Percentiles rank a stretch among this genome's conserved stretches.
These are phyloP conservation scores for Eucalyptus curtisii DNA, from an alignment of 345 rosid species.

Conservation along the genomic window DNA sequence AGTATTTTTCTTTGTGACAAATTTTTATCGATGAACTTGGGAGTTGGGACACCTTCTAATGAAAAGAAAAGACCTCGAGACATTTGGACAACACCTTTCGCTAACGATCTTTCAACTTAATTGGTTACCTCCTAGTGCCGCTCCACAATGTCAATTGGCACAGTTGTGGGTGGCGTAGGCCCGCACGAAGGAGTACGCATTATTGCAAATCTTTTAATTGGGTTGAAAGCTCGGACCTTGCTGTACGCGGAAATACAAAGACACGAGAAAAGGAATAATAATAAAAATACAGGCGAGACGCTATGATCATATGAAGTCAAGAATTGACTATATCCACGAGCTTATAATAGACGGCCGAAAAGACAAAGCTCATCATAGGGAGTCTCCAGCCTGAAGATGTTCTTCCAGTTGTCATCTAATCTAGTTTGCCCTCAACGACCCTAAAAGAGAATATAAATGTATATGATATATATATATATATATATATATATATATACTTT, in stretches of 20 bases:
- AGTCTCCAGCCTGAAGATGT: neutral
- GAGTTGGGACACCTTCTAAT: neutral
- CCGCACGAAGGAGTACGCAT: neutral
- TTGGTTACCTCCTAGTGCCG: neutral
- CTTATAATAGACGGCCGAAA: neutral
- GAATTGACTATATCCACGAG: neutral
- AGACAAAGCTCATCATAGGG: neutral
- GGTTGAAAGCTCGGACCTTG: neutral
- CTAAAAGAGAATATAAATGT: neutral
- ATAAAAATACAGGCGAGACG: neutral
- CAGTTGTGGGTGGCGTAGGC: neutral
- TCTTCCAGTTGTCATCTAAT: neutral
- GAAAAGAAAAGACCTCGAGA: neutral
- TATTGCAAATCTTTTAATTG: neutral
- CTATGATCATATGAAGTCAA: neutral
- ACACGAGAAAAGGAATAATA: neutral
- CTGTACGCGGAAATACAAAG: neutral
- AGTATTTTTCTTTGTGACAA: neutral
- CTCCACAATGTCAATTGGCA: neutral
- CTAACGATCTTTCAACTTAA: neutral
- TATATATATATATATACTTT: neutral
- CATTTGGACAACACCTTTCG: rapidly evolving
- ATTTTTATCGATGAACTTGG: neutral
- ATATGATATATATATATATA: no score
- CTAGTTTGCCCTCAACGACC: neutral